Conservation (phyloP, 495 filamentous ascomycete species). For the Tuber calosporum region DNA sequence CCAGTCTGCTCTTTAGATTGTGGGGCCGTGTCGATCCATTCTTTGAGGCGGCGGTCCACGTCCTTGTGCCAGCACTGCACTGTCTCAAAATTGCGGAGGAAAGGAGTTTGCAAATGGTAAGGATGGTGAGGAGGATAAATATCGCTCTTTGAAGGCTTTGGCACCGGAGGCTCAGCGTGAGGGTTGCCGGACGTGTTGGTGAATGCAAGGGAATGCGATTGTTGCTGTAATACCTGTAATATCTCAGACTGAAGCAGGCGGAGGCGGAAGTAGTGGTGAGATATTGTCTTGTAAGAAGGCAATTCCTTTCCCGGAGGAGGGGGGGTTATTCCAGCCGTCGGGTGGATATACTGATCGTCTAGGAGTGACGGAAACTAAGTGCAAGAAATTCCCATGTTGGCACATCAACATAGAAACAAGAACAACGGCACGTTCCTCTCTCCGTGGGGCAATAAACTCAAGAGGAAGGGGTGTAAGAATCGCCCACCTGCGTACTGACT, state of each 20-base stretch:
- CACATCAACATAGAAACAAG: slow-evolving; percentile 2
- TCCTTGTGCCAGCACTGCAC: slow-evolving; percentile 85
- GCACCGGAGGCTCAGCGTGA: slow-evolving; percentile 16
- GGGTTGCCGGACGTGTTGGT: slow-evolving; percentile 25
- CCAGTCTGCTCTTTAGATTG: slow-evolving; percentile 63
- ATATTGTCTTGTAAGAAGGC: slow-evolving; percentile 79
- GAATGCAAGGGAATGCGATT: slow-evolving; percentile 51
- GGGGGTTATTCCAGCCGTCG: slow-evolving; percentile 49
- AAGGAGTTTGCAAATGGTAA: slow-evolving; percentile 73
- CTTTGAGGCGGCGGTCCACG: slow-evolving; percentile 70
- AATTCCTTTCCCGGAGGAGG: slow-evolving; percentile 45
- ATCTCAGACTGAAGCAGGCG: slow-evolving; percentile 94
- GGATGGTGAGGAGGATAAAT: slow-evolving; percentile 56
- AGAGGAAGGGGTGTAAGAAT: slow-evolving; percentile 8
- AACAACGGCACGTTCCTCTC: background rate
- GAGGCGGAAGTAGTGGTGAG: slow-evolving; percentile 85
- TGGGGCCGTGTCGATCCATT: slow-evolving; percentile 82
- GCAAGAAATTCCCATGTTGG: slow-evolving; percentile 6
- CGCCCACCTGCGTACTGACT: slow-evolving; percentile 58
- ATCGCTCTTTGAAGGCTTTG: slow-evolving; percentile 23
- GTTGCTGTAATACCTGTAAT: slow-evolving; percentile 83
- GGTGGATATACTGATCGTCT: slow-evolving; percentile 85
- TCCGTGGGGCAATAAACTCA: slow-evolving; percentile 5
- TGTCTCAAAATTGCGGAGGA: slow-evolving; percentile 71
- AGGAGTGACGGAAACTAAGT: slow-evolving; percentile 78